These are phyloP conservation scores for Thecaphora thlaspeos DNA, from an alignment of 1,284 basidiomycete genomes.

Conservation along the genomic window DNA sequence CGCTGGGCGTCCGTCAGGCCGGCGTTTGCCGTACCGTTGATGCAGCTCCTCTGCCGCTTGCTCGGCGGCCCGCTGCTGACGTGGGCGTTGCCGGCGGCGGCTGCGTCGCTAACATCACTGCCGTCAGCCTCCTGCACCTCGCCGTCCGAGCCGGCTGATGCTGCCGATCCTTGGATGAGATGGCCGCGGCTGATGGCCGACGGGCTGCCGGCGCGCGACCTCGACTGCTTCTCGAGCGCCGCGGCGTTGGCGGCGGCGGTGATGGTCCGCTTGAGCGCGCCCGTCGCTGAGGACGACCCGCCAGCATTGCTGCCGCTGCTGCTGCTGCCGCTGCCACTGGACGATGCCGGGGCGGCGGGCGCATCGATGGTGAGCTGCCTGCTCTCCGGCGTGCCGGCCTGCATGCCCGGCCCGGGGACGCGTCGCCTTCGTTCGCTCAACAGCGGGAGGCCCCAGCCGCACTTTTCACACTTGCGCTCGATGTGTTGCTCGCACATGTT, in stretches of 20 bases:
- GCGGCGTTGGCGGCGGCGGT: slow-evolving; percentile 56
- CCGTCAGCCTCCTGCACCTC: no score
- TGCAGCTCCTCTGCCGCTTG: slow-evolving; percentile 30
- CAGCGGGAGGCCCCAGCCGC: slow-evolving; percentile 94
- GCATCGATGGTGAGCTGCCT: slow-evolving; percentile 5
- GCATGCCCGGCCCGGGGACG: slow-evolving; percentile 36
- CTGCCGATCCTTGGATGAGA: no score
- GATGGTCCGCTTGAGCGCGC: slow-evolving; percentile 50
- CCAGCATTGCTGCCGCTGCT: no score
- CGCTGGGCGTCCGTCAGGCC: background rate
- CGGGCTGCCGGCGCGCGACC: slow-evolving; percentile 33
- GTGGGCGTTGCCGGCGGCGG: no score
- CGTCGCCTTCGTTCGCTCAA: slow-evolving; percentile 70
- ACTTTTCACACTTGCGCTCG: slow-evolving; percentile 93
- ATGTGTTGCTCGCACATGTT: slow-evolving; percentile 99
- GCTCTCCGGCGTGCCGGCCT: slow-evolving; percentile 36
- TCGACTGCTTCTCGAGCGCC: slow-evolving; percentile 49
- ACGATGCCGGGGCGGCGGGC: background rate
- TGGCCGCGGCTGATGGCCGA: slow-evolving; percentile 14
- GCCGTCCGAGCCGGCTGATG: background rate
- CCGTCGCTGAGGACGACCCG: no score
- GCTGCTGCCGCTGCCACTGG: no score
- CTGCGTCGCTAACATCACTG: no score
- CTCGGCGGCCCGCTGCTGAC: no score
- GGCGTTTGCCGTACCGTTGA: slow-evolving; percentile 15